Percentiles rank a stretch among this genome's conserved stretches.
Conservation (phyloP, 129 eudicot genomes). For the Smallanthus sonchifolius region DNA sequence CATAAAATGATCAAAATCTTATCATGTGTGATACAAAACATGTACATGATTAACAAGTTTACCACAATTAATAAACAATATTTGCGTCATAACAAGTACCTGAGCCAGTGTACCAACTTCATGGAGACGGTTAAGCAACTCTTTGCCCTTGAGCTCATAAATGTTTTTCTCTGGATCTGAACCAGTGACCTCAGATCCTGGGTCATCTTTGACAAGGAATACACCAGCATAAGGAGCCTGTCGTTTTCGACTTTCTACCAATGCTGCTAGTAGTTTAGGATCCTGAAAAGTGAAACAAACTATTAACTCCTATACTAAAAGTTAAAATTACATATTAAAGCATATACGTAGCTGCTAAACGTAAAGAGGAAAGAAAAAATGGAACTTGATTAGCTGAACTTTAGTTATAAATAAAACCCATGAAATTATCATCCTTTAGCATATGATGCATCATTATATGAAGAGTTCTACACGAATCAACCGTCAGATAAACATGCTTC, state of each 20-base stretch:
- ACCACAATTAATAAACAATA: neutral
- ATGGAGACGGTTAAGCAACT: conserved; percentile 76
- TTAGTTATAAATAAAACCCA: neutral
- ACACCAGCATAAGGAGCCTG: conserved; percentile 97
- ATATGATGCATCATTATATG: neutral
- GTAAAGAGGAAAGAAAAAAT: neutral
- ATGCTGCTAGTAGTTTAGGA: conserved; percentile 83
- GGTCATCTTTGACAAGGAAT: conserved; percentile 84
- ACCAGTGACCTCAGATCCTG: conserved; percentile 48
- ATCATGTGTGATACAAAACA: conserved; percentile 7
- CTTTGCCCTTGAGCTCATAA: conserved; percentile 80
- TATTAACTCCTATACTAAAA: neutral
- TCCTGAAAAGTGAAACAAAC: conserved; percentile 45
- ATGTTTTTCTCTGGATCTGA: conserved; percentile 70
- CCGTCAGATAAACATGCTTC: neutral
- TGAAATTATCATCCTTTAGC: neutral
- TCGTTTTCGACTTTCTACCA: conserved; percentile 76
- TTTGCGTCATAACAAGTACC: conserved; percentile 37
- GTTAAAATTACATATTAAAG: conserved; percentile 2
- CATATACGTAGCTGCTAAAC: neutral
- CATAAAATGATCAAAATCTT: conserved; percentile 14
- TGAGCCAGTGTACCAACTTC: conserved; percentile 96
- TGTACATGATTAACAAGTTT: neutral
- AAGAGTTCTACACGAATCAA: neutral
- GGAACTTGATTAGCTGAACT: neutral